Percentiles rank a stretch among this genome's conserved stretches.
Conservation (phyloP, 768 basidiomycete genomes). For the Lactarius sanguifluus region DNA sequence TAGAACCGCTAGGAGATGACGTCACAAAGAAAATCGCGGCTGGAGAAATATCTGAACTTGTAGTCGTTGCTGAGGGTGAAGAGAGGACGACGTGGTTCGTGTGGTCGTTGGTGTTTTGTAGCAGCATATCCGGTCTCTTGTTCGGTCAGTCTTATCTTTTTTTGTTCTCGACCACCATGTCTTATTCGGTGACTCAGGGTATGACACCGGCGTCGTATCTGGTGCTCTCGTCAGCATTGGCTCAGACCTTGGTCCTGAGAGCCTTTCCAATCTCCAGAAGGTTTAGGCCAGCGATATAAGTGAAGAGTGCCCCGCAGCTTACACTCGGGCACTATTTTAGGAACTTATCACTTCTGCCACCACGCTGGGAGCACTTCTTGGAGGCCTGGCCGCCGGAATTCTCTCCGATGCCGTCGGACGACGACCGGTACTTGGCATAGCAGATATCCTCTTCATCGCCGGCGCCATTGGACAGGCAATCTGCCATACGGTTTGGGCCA, state of each 20-base stretch:
- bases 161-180: background rate
- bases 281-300: constrained; percentile 35
- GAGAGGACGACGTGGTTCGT: constrained; percentile 71
- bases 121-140: constrained; percentile 72
- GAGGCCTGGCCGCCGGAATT: constrained; percentile 68
- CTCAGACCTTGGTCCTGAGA: constrained; percentile 57
- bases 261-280: constrained; percentile 63
- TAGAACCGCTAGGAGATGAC: background rate
- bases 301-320: constrained; percentile 1
- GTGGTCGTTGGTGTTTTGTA: constrained; percentile 71
- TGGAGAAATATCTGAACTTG: constrained; percentile 59
- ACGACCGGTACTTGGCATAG: constrained; percentile 59
- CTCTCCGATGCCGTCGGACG: constrained; percentile 73
- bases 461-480: constrained; percentile 73
- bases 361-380: constrained; percentile 73
- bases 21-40: constrained; percentile 12
- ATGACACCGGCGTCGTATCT: constrained; percentile 80
- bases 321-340: constrained; percentile 36
- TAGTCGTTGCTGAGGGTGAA: constrained; percentile 62
- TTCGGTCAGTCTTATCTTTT: constrained; percentile 52
- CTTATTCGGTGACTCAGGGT: constrained; percentile 42
- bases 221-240: constrained; percentile 78
- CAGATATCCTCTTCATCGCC: constrained; percentile 71
- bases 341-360: constrained; percentile 82
- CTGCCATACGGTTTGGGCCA: constrained; percentile 65